Evolutionary conservation across 164 flowering plant genomes (phyloP).

Genomic region (Nymphaea thermarum): DNA sequence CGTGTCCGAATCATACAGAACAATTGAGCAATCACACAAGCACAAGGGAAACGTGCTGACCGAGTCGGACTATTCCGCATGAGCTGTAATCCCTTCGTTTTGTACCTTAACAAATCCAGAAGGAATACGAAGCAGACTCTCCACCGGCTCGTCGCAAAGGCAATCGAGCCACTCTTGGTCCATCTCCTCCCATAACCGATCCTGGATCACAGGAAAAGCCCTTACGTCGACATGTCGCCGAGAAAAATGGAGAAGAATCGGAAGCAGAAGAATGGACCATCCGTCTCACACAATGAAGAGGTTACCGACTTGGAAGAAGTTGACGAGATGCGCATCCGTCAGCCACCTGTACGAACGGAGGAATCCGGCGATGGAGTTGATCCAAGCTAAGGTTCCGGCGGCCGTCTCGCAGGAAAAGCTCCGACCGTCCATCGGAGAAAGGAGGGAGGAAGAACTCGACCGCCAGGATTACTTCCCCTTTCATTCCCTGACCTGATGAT

Average conservation of each 20-base stretch:
- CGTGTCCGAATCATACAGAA: too few species aligned
- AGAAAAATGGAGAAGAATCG: background rate
- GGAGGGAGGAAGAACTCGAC: background rate
- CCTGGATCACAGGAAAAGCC: constrained; percentile 18
- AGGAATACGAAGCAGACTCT: constrained; percentile 58
- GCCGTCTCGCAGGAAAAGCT: constrained; percentile 36
- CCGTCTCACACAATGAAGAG: background rate
- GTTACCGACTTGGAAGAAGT: constrained; percentile 54
- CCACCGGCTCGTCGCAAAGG: constrained; percentile 40
- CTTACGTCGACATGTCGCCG: too few species aligned
- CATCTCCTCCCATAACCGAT: constrained; percentile 65
- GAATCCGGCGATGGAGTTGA: constrained; percentile 51
- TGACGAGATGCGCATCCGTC: constrained; percentile 54
- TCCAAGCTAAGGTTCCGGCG: constrained; percentile 63
- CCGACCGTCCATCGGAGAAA: background rate
- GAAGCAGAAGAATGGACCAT: background rate
- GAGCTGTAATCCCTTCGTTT: background rate
- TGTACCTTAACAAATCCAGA: constrained; percentile 60
- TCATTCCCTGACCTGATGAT: too few species aligned
- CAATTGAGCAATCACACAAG: too few species aligned
- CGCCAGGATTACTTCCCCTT: too few species aligned
- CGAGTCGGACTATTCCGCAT: too few species aligned
- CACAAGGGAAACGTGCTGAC: too few species aligned
- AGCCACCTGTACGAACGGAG: constrained; percentile 39
- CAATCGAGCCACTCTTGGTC: constrained; percentile 74